Conservation (phyloP, 768 basidiomycete species). For the Panaeolus papilionaceus region DNA sequence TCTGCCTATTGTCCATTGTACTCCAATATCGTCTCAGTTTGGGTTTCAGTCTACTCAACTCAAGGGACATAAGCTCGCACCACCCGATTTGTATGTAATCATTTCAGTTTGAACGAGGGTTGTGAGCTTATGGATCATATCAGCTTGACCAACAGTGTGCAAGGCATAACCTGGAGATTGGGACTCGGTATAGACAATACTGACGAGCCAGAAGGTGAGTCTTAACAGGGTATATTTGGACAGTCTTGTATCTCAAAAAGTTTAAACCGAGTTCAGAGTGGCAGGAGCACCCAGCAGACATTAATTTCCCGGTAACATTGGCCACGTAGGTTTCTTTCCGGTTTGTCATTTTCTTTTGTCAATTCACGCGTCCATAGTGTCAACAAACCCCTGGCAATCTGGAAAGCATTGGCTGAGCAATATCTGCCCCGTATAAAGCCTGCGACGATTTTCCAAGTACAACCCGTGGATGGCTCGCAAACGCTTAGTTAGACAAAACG, state of each 20-base stretch:
- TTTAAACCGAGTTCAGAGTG: constrained; percentile 46
- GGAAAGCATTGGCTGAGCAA: constrained; percentile 5
- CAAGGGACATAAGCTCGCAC: constrained; percentile 60
- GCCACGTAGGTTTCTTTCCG: not conserved
- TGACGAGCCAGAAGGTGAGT: constrained; percentile 59
- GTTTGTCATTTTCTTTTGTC: not conserved
- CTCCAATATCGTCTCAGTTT: not conserved
- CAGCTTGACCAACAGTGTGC: constrained; percentile 60
- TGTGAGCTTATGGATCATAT: not conserved
- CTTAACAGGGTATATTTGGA: not conserved
- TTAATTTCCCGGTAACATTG: constrained; percentile 56
- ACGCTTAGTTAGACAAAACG: not conserved
- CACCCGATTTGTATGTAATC: constrained; percentile 61
- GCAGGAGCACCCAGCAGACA: constrained; percentile 60
- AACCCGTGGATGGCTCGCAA: not conserved
- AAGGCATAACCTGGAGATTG: constrained; percentile 70
- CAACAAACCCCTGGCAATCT: constrained; percentile 17
- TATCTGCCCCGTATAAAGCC: not conserved
- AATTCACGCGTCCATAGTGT: constrained; percentile 8
- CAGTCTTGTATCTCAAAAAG: not conserved
- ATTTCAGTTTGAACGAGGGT: not conserved
- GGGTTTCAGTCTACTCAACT: constrained; percentile 50
- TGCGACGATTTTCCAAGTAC: not conserved
- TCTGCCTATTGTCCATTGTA: not conserved
- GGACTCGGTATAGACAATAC: constrained; percentile 62